Percentiles rank a stretch among this genome's conserved stretches.
These are phyloP conservation scores for Parathielavia hyrcaniae DNA, from an alignment of 495 filamentous ascomycete species.

Conservation along the genomic window DNA sequence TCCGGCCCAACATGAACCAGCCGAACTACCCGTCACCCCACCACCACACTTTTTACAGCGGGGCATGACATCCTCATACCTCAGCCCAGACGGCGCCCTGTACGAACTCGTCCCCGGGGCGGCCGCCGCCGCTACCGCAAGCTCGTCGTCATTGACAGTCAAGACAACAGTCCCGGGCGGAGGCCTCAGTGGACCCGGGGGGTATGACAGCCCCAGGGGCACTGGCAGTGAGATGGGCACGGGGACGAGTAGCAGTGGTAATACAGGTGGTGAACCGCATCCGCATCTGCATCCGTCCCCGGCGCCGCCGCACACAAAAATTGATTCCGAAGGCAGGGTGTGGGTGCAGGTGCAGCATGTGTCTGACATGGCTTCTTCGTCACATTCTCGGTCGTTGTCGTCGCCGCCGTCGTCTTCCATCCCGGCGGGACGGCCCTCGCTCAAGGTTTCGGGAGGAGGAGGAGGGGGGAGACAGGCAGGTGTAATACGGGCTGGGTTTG, in stretches of 20 bases:
- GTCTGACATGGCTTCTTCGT: background rate
- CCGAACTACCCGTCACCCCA: constrained; percentile 1
- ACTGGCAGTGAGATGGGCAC: background rate
- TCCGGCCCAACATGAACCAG: background rate
- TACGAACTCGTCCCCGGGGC: constrained; percentile 14
- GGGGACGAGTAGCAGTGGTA: background rate
- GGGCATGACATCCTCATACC: constrained; percentile 7
- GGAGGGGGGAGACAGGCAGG: background rate
- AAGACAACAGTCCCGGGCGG: too few relatives aligned
- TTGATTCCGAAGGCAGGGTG: constrained; percentile 24
- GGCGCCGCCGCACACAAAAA: constrained; percentile 14
- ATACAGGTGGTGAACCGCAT: too few relatives aligned
- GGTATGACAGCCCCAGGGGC: background rate
- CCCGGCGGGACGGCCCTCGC: background rate
- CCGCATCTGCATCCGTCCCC: background rate
- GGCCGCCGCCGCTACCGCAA: background rate
- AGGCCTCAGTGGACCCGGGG: background rate
- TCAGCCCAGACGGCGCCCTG: constrained; percentile 13
- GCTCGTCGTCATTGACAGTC: too few relatives aligned
- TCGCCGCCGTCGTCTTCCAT: background rate
- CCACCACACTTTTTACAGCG: background rate
- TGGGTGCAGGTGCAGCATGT: constrained; percentile 32
- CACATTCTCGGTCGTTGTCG: background rate
- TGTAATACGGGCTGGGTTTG: background rate
- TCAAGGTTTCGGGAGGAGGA: background rate